phyloP scores from a whole-genome alignment of 2,329 filamentous ascomycete genomes.

The Paecilomyces variotii region DNA sequence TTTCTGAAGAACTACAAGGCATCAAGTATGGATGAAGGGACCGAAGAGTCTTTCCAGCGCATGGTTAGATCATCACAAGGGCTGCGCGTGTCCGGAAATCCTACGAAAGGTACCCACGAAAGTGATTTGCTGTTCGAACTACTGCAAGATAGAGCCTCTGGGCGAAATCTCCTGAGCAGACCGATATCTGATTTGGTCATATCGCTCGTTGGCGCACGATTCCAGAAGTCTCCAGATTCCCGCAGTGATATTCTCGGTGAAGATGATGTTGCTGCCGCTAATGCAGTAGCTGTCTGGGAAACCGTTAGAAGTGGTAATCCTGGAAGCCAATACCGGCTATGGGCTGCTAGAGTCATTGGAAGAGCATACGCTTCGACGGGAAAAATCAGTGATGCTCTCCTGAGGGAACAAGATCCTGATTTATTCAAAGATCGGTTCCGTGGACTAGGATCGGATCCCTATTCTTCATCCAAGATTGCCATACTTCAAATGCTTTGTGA shows the following conservation, averaged over 20 bases:
- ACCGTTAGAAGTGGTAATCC: slow-evolving; percentile 59
- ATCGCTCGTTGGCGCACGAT: slow-evolving; percentile 60
- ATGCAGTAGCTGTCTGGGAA: slow-evolving; percentile 64
- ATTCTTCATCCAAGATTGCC: slow-evolving; percentile 49
- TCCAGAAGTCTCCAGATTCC: slow-evolving; percentile 52
- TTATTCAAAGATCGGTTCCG: slow-evolving; percentile 13
- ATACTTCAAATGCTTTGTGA: slow-evolving; percentile 56
- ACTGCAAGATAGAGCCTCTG: slow-evolving; percentile 60
- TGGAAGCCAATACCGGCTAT: slow-evolving; percentile 64
- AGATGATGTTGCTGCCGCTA: slow-evolving; percentile 55
- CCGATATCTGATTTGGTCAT: slow-evolving; percentile 42
- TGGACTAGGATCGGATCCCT: slow-evolving; percentile 5
- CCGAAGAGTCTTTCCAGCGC: slow-evolving; percentile 52
- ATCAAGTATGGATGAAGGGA: slow-evolving; percentile 38
- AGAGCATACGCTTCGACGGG: slow-evolving; percentile 74
- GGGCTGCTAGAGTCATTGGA: slow-evolving; percentile 79
- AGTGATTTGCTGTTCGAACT: slow-evolving; percentile 73
- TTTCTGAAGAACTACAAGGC: slow-evolving; percentile 60
- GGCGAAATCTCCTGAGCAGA: slow-evolving; percentile 63
- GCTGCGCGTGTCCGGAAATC: slow-evolving; percentile 61
- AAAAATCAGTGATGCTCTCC: slow-evolving; percentile 43
- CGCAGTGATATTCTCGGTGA: slow-evolving; percentile 60
- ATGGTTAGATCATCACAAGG: slow-evolving; percentile 63
- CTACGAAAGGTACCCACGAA: slow-evolving; percentile 63
- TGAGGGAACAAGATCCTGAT: slow-evolving; percentile 32